Base-by-base conservation (phyloP, 129 eudicot species). In the Chrysanthemum lavandulifolium region DNA sequence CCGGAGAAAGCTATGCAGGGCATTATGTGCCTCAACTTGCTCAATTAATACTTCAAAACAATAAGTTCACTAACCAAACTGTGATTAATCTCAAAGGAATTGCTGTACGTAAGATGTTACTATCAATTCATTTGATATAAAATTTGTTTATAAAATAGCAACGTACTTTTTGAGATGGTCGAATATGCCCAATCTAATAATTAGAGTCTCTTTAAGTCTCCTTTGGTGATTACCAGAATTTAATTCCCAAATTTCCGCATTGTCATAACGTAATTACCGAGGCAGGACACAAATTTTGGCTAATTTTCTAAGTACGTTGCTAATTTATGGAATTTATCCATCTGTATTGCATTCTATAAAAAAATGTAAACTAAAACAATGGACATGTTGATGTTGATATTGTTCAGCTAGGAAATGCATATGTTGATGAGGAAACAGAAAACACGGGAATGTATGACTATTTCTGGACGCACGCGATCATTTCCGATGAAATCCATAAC, bases 21-120 rank as follows among this genome's bases (percentile, higher is more conserved):
- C 91, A 84, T 64, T 87, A 87, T 0, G 78, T 84, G 52, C 92
- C 92, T 76, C 89, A 87, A 63, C 82, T 89, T 7, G 96, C 96
- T 18, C 81, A 84, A 10, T 49, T 86, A 40, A 86, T 86, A 73
- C 84, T 84, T 12, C 64, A 79, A 4, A 86, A 89, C 69, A 84
- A 84, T 80, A 78, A 89, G 68, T 71, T 89, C 70, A 82, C 87
- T 43, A 89, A 86, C 81, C 89, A 84, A 67, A 83, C 90, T 21
- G 76, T 88, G 73, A 85, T 88, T 49, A 85, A 85, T 69, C 78
- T 88, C 21, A 76, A 85, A 74, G 96, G 96, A 68, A 81, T 89
- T 19, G 91, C 96, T 47, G 96, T 89, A 71, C 83, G 89, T 79
- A 62, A 33, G 1, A 3, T 61, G 2, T 33, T 36, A 51, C 45